Evolutionary conservation across 805 yeast genomes (phyloP).

Genomic region (Schizosaccharomyces lindneri): DNA sequence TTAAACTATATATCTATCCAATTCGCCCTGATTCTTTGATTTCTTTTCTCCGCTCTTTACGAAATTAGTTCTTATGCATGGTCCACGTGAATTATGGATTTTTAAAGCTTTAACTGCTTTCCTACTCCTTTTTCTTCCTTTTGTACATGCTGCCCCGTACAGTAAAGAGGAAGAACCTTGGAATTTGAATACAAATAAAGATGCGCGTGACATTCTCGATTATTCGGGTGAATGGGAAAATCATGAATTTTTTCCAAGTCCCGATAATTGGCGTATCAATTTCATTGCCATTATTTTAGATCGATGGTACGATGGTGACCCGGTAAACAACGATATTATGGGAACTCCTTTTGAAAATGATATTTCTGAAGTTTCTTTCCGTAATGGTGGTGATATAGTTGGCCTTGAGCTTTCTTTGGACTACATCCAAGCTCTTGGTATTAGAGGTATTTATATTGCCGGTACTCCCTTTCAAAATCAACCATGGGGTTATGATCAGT

Average conservation of each 20-base stretch:
- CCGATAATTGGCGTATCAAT: not conserved
- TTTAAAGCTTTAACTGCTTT: not conserved
- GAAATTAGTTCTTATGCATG: not conserved
- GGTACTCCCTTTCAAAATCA: conserved; percentile 1
- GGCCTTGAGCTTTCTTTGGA: not conserved
- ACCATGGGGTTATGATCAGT: conserved; percentile 2
- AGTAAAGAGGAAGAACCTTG: not conserved
- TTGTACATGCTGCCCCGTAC: not conserved
- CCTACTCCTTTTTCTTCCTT: not conserved
- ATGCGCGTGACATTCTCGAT: not conserved
- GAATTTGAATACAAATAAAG: not conserved
- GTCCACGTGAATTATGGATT: not conserved
- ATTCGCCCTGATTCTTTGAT: too few relatives aligned
- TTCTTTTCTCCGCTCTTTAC: too few relatives aligned
- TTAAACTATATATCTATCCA: not conserved
- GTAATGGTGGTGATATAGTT: conserved; percentile 1
- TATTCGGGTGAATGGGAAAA: conserved; percentile 1
- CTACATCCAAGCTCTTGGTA: conserved; percentile 1
- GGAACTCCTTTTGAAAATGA: conserved; percentile 1
- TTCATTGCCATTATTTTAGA: conserved; percentile 1
- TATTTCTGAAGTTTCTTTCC: not conserved
- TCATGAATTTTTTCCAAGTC: not conserved
- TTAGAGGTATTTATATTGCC: conserved; percentile 1
- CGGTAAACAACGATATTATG: not conserved
- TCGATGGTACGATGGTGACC: conserved; percentile 2